Conservation (phyloP, 352 stramenopile species). For the Phytophthora foliorum region DNA sequence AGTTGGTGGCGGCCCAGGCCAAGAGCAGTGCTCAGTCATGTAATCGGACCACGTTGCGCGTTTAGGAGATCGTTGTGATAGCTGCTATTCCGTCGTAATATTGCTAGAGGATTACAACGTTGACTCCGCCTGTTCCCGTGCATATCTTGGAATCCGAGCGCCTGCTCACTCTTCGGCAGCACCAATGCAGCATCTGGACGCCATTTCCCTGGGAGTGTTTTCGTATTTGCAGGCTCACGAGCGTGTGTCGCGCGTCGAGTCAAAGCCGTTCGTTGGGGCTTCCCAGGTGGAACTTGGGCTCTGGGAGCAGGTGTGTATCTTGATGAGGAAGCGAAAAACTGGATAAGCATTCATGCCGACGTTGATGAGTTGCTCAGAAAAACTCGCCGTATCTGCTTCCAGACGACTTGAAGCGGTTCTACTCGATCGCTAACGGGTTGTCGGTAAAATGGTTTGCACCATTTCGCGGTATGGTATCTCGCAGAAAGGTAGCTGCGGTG, state of each 20-base stretch:
- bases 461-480: constrained; percentile 47
- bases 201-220: constrained; percentile 79
- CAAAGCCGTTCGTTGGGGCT: constrained; percentile 61
- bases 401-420: constrained; percentile 77
- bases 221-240: constrained; percentile 72
- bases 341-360: neutral
- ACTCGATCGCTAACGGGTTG: constrained; percentile 72
- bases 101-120: constrained; percentile 38
- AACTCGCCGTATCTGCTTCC: constrained; percentile 65
- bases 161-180: constrained; percentile 24
- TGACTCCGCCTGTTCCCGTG: neutral
- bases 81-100: constrained; percentile 32
- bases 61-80: constrained; percentile 30
- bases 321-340: neutral
- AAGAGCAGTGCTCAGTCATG: constrained; percentile 85
- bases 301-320: constrained; percentile 69
- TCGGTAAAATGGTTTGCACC: constrained; percentile 77
- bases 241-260: constrained; percentile 62
- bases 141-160: constrained; percentile 29
- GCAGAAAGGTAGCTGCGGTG: neutral
- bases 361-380: constrained; percentile 43
- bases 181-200: constrained; percentile 50
- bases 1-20: constrained; percentile 65
- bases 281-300: constrained; percentile 57
- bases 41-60: constrained; percentile 31